These are phyloP conservation scores for Halophytophthora batemanensis DNA, from an alignment of 352 stramenopile genomes.

Conservation along the genomic window DNA sequence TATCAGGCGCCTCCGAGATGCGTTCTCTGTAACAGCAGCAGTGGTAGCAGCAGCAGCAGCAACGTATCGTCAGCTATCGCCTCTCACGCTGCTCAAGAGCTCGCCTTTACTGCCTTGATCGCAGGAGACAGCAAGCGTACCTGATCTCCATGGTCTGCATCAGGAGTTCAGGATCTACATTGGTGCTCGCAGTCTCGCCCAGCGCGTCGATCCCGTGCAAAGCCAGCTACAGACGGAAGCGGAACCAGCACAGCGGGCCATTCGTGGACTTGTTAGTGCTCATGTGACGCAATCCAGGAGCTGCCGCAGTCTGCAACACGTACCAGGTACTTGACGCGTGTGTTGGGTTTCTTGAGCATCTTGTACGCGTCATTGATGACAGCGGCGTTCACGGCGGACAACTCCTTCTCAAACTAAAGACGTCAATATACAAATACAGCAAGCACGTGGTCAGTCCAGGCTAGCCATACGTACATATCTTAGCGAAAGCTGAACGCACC, in stretches of 20 bases:
- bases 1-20: constrained; percentile 52
- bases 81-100: background rate
- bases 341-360: constrained; percentile 85
- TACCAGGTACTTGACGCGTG: constrained; percentile 82
- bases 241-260: background rate
- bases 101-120: background rate
- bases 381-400: constrained; percentile 74
- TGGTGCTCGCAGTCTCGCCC: constrained; percentile 67
- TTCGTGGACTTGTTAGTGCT: constrained; percentile 2
- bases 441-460: background rate
- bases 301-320: background rate
- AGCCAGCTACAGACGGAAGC: constrained; percentile 39
- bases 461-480: background rate
- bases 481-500: constrained; percentile 21
- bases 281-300: background rate
- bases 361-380: constrained; percentile 87
- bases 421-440: background rate
- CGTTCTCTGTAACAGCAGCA: constrained; percentile 43
- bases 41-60: background rate
- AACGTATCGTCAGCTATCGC: background rate
- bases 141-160: constrained; percentile 88
- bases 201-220: constrained; percentile 83
- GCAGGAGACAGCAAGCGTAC: constrained; percentile 19
- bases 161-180: constrained; percentile 67
- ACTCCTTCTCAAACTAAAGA: constrained; percentile 72